phyloP scores from a whole-genome alignment of 257 asterid species.

The Lavandula angustifolia region DNA sequence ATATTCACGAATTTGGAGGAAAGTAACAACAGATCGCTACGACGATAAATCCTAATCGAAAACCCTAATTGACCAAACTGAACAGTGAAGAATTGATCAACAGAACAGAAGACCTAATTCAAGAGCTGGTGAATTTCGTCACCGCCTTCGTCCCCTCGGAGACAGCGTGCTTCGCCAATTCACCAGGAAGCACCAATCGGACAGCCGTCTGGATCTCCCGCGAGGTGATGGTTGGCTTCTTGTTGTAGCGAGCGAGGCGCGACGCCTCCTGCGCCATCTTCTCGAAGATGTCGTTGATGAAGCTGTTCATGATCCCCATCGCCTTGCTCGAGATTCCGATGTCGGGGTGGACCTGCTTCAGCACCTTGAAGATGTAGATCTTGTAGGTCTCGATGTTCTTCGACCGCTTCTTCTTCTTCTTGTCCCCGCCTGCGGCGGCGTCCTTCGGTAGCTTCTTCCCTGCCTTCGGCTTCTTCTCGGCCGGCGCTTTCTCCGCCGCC shows the following conservation, averaged over 20 bases:
- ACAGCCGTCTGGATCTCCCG: slow-evolving; percentile 74
- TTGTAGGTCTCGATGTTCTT: slow-evolving; percentile 64
- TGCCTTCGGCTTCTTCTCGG: slow-evolving; percentile 41
- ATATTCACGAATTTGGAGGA: slow-evolving; percentile 9
- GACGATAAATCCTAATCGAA: too few relatives aligned
- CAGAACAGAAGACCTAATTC: background rate
- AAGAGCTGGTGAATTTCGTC: slow-evolving; percentile 65
- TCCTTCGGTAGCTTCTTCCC: slow-evolving; percentile 44
- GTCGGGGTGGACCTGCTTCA: slow-evolving; percentile 69
- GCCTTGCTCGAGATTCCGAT: slow-evolving; percentile 76
- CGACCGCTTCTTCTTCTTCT: slow-evolving; percentile 57
- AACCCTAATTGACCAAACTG: too few relatives aligned
- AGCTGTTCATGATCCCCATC: slow-evolving; percentile 76
- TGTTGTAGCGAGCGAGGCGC: slow-evolving; percentile 58
- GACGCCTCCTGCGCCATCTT: slow-evolving; percentile 61
- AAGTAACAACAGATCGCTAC: background rate
- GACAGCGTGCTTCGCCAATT: slow-evolving; percentile 65
- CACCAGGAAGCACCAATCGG: slow-evolving; percentile 61
- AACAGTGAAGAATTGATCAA: background rate
- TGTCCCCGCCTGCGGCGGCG: slow-evolving; percentile 40
- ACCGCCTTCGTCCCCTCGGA: slow-evolving; percentile 77
- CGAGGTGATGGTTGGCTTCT: slow-evolving; percentile 70
- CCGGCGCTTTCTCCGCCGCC: slow-evolving; percentile 38
- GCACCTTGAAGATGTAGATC: slow-evolving; percentile 74
- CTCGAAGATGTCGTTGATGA: slow-evolving; percentile 68